Conservation (phyloP, 2,329 filamentous ascomycete genomes). For the Xylaria sp. region DNA sequence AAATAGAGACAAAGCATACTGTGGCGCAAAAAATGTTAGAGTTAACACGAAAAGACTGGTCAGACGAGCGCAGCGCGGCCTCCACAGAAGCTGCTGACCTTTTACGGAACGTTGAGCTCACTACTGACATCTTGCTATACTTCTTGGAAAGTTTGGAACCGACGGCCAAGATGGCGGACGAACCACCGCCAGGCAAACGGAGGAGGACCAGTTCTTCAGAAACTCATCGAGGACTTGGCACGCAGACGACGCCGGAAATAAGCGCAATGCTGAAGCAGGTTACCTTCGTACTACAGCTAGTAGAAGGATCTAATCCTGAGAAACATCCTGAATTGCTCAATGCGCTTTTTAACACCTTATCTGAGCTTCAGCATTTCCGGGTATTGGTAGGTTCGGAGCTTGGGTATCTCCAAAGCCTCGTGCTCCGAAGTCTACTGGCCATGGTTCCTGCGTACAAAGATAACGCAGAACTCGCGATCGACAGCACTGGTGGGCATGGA, state of each 20-base stretch:
- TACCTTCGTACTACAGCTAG: slow-evolving; percentile 87
- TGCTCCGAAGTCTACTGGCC: slow-evolving; percentile 81
- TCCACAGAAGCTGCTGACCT: slow-evolving; percentile 75
- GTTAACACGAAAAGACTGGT: slow-evolving; percentile 61
- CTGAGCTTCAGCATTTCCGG: slow-evolving; percentile 86
- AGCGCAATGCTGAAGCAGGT: slow-evolving; percentile 77
- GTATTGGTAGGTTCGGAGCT: slow-evolving; percentile 85
- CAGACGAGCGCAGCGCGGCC: slow-evolving; percentile 55
- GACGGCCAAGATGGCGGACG: slow-evolving; percentile 76
- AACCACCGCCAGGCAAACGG: slow-evolving; percentile 79
- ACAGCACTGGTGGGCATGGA: slow-evolving; percentile 82
- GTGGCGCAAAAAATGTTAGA: slow-evolving; percentile 73
- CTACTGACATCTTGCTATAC: slow-evolving; percentile 75
- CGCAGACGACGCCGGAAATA: slow-evolving; percentile 73
- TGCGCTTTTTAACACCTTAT: slow-evolving; percentile 84
- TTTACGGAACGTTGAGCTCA: slow-evolving; percentile 77
- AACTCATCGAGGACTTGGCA: slow-evolving; percentile 67
- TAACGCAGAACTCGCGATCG: slow-evolving; percentile 71
- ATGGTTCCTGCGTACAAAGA: slow-evolving; percentile 83
- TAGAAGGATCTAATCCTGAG: slow-evolving; percentile 82
- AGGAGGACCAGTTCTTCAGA: slow-evolving; percentile 81
- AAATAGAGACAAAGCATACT: slow-evolving; percentile 68
- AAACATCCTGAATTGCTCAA: slow-evolving; percentile 81
- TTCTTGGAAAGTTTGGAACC: slow-evolving; percentile 81
- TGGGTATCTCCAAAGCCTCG: slow-evolving; percentile 88